Conservation (phyloP, 495 filamentous ascomycete genomes). For the Oidiodendron maius region DNA sequence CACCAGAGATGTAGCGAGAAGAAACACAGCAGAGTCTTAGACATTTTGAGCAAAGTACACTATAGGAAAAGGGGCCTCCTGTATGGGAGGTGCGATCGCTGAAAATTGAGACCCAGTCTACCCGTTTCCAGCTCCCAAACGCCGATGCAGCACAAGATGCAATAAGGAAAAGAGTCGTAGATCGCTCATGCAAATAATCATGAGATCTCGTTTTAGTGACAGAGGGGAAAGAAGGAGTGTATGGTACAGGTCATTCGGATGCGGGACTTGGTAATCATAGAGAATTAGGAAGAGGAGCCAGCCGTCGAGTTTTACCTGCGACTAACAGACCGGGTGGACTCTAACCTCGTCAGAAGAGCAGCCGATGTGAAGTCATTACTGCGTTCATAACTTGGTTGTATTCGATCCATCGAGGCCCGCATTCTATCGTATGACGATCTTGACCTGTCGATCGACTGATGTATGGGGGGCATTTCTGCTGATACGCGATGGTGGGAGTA, state of each 20-base stretch:
- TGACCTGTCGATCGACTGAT: constrained; percentile 57
- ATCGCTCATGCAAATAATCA: constrained; percentile 27
- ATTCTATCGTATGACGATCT: constrained; percentile 75
- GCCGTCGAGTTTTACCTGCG: constrained; percentile 20
- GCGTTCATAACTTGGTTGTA: constrained; percentile 72
- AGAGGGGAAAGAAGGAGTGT: constrained; percentile 18
- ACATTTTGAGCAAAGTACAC: background rate
- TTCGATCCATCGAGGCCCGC: constrained; percentile 65
- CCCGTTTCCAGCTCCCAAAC: constrained; percentile 8
- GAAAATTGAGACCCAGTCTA: constrained; percentile 2
- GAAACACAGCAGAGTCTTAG: constrained; percentile 10
- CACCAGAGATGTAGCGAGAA: constrained; percentile 5
- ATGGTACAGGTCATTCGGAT: constrained; percentile 16
- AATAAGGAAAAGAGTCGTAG: constrained; percentile 17
- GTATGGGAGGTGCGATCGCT: background rate
- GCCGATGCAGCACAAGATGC: constrained; percentile 22
- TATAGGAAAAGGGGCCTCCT: background rate
- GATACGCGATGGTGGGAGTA: constrained; percentile 59
- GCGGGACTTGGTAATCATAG: constrained; percentile 7
- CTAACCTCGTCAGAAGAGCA: constrained; percentile 73
- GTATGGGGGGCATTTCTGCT: constrained; percentile 27
- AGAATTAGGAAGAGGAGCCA: constrained; percentile 9
- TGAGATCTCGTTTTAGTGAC: constrained; percentile 18
- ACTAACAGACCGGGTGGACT: constrained; percentile 54
- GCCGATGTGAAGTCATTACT: constrained; percentile 89